Base-by-base conservation (phyloP, 306 rosid genomes). In the Argentina anserina region DNA sequence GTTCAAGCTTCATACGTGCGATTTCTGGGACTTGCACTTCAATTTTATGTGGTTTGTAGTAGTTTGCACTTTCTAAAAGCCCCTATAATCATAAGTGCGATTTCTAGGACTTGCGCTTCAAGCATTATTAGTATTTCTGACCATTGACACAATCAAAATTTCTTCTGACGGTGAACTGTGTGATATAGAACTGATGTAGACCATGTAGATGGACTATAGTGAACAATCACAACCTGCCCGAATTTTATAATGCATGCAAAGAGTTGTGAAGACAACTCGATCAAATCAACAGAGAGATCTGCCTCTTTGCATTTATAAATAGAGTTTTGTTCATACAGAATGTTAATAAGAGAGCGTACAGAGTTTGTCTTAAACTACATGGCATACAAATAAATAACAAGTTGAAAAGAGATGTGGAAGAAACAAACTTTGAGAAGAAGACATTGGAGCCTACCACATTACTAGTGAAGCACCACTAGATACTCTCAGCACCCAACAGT, bases 401-500 rank as follows among this genome's bases (percentile, higher is more conserved):
- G 39, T 14, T 59, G 26, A 61, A n/a, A 28, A 7, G 21, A 18
- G 25, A 34, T 62, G 26, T 62, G 67, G 67, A 34, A 34, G 67
- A 62, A 71, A 59, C 41, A 42, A 67, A 33, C 34, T 25, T 37
- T 12, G 11, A 40, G n/a, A 75, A 39, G 36, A 39, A 67, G 34
- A 26, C 63, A 28, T 31, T 47, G 20, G 37, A 64, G 29, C 15
- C 67, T 14, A 34, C 25, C 67, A 62, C 43, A 34, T 18, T 20
- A 60, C 50, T 60, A 43, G 2, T 67, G 36, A 68, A 31, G 46
- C n/a, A 37, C 33, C 36, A 70, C 42, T 18, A 37, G 43, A 33
- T 33, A 33, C 41, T 67, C 33, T 76, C 7, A 53, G 23, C 61
- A 82, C 75, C 80, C 87, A 76, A 59, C 68, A 82, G 86, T 75